Conservation (phyloP, 2,329 filamentous ascomycete genomes). For the Phialocephala sp. region DNA sequence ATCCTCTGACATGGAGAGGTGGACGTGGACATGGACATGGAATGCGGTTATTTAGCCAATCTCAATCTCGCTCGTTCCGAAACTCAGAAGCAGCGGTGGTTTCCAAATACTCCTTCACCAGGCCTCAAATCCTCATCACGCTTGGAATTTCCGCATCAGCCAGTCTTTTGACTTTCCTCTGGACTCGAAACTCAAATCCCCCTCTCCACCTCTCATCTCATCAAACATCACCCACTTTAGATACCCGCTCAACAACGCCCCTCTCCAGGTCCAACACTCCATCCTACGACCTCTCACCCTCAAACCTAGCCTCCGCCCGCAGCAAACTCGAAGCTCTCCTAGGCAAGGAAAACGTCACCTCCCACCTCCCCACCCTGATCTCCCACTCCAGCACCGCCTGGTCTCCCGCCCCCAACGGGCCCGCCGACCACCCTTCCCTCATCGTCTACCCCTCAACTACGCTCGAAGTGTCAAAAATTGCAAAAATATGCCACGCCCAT, state of each 20-base stretch:
- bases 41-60: too few relatives aligned
- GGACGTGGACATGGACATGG: too few relatives aligned
- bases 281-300: not conserved
- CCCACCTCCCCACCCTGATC: not conserved
- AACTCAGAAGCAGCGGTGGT: too few relatives aligned
- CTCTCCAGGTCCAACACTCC: not conserved
- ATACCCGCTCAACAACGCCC: not conserved
- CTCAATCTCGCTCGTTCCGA: too few relatives aligned
- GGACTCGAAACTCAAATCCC: not conserved
- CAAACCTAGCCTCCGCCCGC: not conserved
- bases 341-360: not conserved
- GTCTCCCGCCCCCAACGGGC: not conserved
- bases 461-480: conserved; percentile 63
- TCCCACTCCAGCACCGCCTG: not conserved
- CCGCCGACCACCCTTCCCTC: not conserved
- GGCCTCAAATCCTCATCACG: too few relatives aligned
- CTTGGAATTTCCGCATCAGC: too few relatives aligned
- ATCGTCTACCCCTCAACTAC: conserved; percentile 45
- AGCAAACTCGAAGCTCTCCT: not conserved
- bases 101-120: too few relatives aligned
- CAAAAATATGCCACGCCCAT: conserved; percentile 76
- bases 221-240: too few relatives aligned
- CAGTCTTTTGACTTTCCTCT: too few relatives aligned
- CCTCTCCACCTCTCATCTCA: not conserved
- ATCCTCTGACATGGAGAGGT: too few relatives aligned